phyloP scores from a whole-genome alignment of 2,329 filamentous ascomycete species.

The Verticillium nonalfalfae region DNA sequence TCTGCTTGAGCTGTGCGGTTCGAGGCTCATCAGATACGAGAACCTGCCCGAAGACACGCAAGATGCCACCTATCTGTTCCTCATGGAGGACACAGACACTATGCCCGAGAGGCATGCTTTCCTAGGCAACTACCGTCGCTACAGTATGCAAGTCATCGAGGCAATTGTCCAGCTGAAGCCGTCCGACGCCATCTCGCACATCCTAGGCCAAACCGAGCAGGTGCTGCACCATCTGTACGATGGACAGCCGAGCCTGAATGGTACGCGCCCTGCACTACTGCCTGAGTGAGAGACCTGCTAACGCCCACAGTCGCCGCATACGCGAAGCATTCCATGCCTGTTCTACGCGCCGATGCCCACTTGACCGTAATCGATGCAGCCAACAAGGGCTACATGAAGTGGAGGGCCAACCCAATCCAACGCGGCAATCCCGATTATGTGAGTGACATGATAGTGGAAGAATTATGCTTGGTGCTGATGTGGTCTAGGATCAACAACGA shows the following conservation, averaged over 20 bases:
- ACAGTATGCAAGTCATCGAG: constrained; percentile 83
- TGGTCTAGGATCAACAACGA: constrained; percentile 39
- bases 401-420: constrained; percentile 37
- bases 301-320: constrained; percentile 43
- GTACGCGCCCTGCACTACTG: constrained; percentile 31
- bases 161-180: constrained; percentile 75
- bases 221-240: constrained; percentile 72
- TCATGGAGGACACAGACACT: constrained; percentile 92
- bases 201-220: constrained; percentile 71
- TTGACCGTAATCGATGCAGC: constrained; percentile 85
- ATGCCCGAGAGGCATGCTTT: constrained; percentile 91
- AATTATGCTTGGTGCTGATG: neutral
- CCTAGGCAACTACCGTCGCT: constrained; percentile 88
- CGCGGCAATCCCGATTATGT: constrained; percentile 11
- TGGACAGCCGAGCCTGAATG: constrained; percentile 59
- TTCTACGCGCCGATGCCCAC: constrained; percentile 78
- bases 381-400: constrained; percentile 82
- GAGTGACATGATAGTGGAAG: neutral
- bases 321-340: constrained; percentile 63
- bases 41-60: constrained; percentile 74
- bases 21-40: constrained; percentile 82
- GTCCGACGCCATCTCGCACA: constrained; percentile 79
- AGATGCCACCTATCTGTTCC: constrained; percentile 72
- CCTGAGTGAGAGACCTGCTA: neutral
- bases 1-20: constrained; percentile 76